Evolutionary conservation across 805 yeast genomes (phyloP), one percentile per base, ranked within the genome.

Genomic region (Yarrowia keelungensis): DNA sequence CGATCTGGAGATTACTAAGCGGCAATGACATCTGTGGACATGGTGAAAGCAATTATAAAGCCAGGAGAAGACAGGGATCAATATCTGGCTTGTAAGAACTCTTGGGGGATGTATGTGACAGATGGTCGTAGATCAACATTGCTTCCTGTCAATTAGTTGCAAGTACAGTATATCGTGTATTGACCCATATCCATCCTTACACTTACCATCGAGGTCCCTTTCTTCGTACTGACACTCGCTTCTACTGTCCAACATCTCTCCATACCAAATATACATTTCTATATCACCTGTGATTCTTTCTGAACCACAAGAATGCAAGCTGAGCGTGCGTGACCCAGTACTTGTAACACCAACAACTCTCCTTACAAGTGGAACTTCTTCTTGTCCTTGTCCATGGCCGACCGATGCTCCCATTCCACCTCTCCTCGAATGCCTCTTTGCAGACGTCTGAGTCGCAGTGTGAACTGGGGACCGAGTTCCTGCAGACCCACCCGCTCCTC

Each of bases 301-400:
- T 36, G 8, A 36, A 50, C 56, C 41, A 32, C 56, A 50, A 50
- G 54, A 47, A 50, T 50, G 56, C 56, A 35, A 50, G 56, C 39
- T 14, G 32, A 8, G 32, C 32, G 35, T 46, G 50, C 50, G 19
- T 19, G 19, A 19, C 19, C 19, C 19, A 19, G 19, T 19, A 19
- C 19, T 19, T 19, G 32, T 26, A 26, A 26, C 32, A 26, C 32
- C 7, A 26, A 26, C 32, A 5, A 1, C 32, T 8, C 38, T 47
- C 19, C 15, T 15, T 81, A 94, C 73, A 94, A 80, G 76, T 92
- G 89, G 77, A 94, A 94, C 85, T 91, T 92, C 80, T 88, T 88
- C 87, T 93, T 94, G 78, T 94, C 98, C 75, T 89, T 89, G 78
- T 95, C 98, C 98, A 95, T 93, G 72, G 91, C 97, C 3, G 97